These are phyloP conservation scores for Nowakowskiella sp. DNA, from an alignment of 192 early-diverging fungal species.

Conservation along the genomic window DNA sequence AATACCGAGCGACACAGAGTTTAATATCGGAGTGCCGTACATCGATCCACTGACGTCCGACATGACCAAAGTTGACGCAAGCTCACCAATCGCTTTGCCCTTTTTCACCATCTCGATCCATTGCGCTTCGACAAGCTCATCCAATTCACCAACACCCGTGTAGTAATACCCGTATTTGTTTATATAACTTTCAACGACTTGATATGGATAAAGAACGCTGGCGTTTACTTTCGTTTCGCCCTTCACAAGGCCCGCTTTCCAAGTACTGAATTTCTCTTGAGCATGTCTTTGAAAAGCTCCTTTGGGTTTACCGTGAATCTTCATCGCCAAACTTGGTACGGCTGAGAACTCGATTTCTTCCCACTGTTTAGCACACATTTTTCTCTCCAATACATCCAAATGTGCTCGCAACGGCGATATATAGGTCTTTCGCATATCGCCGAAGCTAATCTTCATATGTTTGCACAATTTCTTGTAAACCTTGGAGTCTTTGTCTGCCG, in stretches of 20 bases:
- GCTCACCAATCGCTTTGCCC: not conserved
- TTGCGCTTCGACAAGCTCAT: not conserved
- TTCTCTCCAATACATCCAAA: conserved; percentile 30
- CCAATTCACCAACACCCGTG: not conserved
- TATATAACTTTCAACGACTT: not conserved
- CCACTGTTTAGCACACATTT: not conserved
- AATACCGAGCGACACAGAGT: not conserved
- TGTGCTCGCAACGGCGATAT: conserved; percentile 31
- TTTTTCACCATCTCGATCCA: not conserved
- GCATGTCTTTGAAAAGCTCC: not conserved
- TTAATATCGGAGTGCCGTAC: conserved; percentile 1
- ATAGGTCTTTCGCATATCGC: conserved; percentile 27
- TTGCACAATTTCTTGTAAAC: not conserved
- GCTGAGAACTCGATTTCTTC: not conserved
- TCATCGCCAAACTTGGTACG: conserved; percentile 1
- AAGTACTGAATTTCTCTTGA: not conserved
- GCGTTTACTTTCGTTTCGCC: not conserved
- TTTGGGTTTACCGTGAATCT: not conserved
- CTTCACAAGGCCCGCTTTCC: not conserved
- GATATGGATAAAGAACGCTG: not conserved
- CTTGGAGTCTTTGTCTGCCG: not conserved
- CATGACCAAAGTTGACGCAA: not conserved
- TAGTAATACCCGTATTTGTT: no score
- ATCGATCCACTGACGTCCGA: not conserved
- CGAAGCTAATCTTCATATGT: not conserved